Evolutionary conservation across 495 filamentous ascomycete species (phyloP).

Genomic region (Penicillium canescens): DNA sequence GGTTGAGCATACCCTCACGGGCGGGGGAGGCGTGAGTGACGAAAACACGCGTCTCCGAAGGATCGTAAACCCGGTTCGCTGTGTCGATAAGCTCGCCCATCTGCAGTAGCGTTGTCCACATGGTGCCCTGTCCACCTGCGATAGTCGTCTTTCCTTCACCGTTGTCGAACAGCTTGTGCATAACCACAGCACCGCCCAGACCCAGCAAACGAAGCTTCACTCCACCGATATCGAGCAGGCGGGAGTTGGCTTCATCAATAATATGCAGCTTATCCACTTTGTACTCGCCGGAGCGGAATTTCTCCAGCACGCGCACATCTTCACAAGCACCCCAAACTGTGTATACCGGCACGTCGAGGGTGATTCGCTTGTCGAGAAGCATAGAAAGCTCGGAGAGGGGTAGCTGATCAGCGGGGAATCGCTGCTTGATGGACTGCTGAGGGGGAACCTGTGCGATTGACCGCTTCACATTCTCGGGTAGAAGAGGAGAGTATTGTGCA

Average conservation of each 20-base stretch:
- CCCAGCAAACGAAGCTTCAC: conserved; percentile 95
- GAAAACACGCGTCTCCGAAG: conserved; percentile 96
- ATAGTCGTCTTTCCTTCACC: conserved; percentile 98
- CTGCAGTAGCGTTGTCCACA: conserved; percentile 98
- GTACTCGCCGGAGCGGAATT: conserved; percentile 97
- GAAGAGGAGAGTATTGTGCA: conserved; percentile 94
- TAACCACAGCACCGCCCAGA: conserved; percentile 94
- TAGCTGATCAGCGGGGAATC: conserved; percentile 77
- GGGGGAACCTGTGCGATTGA: conserved; percentile 68
- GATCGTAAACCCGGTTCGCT: conserved; percentile 96
- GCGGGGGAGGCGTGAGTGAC: conserved; percentile 97
- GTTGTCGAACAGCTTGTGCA: conserved; percentile 99
- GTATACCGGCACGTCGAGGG: conserved; percentile 93
- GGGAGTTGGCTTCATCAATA: conserved; percentile 95
- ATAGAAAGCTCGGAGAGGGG: conserved; percentile 92
- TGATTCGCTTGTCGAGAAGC: conserved; percentile 84
- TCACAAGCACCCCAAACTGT: conserved; percentile 99
- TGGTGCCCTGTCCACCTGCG: conserved; percentile 96
- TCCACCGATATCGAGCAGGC: conserved; percentile 89
- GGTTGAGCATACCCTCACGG: conserved; percentile 94
- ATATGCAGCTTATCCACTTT: conserved; percentile 97
- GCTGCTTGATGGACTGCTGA: conserved; percentile 71
- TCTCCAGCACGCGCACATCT: conserved; percentile 96
- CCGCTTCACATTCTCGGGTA: conserved; percentile 85
- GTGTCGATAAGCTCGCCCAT: conserved; percentile 99